Evolutionary conservation across 2,329 filamentous ascomycete genomes (phyloP), one percentile per base, ranked within the genome.

Genomic region (Arachnomyces sp.): DNA sequence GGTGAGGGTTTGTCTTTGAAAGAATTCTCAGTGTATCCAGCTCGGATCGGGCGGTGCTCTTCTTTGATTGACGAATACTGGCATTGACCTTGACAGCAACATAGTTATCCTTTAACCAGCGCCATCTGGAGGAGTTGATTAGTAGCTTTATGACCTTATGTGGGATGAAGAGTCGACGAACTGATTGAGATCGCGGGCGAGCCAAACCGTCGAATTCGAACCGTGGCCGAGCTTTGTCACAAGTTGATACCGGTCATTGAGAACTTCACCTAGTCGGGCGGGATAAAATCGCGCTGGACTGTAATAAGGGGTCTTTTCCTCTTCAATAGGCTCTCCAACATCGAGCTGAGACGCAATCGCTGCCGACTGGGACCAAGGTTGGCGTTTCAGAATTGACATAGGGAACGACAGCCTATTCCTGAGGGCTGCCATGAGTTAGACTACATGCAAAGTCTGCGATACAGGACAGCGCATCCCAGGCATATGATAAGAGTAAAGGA

Each of bases 181-280:
- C 50, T 47, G 45, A 37, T 51, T 20, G 30, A 55, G 46, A 36
- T 44, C 45, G 25, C 37, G 17, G 5, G 45, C 45, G 29, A 70
- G 56, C 66, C 67, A 71, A 3, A 65, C 60, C 0, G 66, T 70
- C 5, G 66, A 67, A 31, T 47, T 51, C 4, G 52, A 52, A 7
- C 66, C 66, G 45, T 62, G 67, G 17, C 67, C 67, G 8, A 70
- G 56, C 44, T 72, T 71, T 7, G 34, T 43, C 12, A 36, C 43
- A 33, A 47, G 14, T 31, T 47, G 45, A 28, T 47, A 47, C 17
- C 43, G 29, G 34, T 29, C 40, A 31, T 44, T 55, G 45, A 47
- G 43, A 17, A 45, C 16, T 25, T 47, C 39, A 12, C 40, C 36
- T 2, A 47, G 20, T 11, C 33, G 34, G 9, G 32, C 43, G 6